These are phyloP conservation scores for Entophlyctis helioformis DNA, from an alignment of 192 early-diverging fungal genomes.

Conservation along the genomic window DNA sequence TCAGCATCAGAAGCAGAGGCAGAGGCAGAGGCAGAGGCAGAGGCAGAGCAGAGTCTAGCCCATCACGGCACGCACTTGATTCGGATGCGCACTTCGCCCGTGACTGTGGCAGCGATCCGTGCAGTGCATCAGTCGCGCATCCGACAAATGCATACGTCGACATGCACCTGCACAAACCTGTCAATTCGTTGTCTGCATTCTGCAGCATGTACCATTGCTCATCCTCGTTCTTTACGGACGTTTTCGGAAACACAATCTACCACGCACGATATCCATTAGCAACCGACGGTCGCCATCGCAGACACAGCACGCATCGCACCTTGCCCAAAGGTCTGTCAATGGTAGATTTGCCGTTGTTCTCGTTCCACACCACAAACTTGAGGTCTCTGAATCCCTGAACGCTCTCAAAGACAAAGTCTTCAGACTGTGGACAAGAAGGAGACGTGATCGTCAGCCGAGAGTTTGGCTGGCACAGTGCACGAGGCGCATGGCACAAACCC, in stretches of 20 bases:
- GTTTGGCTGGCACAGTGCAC: neutral
- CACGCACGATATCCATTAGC: neutral
- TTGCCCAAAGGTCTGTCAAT: constrained; percentile 1
- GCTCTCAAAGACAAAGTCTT: neutral
- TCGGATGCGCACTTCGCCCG: no score
- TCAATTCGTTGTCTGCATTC: neutral
- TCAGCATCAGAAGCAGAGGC: neutral
- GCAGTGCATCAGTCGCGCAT: no score
- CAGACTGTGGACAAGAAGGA: neutral
- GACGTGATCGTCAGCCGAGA: neutral
- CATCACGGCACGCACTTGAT: no score
- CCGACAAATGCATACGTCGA: no score
- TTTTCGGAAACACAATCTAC: no score
- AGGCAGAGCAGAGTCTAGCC: no score
- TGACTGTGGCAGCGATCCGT: no score
- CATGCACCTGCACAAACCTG: no score
- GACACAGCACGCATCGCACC: neutral
- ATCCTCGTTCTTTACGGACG: no score
- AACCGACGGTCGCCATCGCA: neutral
- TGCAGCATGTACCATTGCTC: constrained; percentile 1
- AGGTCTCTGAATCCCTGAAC: constrained; percentile 1
- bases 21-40: neutral
- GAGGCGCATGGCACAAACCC: neutral
- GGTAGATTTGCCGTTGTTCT: neutral
- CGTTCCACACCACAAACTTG: constrained; percentile 4